phyloP scores from a whole-genome alignment of 2,329 filamentous ascomycete genomes.

The Myriosclerotinia curreyana region DNA sequence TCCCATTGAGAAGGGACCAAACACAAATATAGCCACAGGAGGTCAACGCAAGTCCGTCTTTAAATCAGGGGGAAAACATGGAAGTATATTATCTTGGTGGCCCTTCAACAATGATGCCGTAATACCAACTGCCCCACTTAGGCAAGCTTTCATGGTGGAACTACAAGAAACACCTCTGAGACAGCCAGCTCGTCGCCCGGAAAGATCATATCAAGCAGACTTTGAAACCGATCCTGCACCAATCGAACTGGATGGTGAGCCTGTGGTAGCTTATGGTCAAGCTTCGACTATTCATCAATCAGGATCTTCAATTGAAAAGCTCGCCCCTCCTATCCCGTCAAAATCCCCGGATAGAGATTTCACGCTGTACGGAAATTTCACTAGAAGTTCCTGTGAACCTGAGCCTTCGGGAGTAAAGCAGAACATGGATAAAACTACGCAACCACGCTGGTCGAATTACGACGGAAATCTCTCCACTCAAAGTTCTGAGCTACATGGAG shows the following conservation, averaged over 20 bases:
- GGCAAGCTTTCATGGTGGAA: no score
- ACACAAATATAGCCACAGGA: neutral
- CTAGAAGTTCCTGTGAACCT: neutral
- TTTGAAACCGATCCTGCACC: neutral
- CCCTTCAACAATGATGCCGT: no score
- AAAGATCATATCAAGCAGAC: neutral
- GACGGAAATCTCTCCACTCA: neutral
- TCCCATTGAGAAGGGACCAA: no score
- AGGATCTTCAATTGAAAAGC: neutral
- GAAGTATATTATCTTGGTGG: no score
- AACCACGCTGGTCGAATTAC: neutral
- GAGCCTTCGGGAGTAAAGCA: no score
- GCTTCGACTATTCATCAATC: no score
- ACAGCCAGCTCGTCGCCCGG: no score
- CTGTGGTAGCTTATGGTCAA: neutral
- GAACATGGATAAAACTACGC: neutral
- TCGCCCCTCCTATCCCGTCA: neutral
- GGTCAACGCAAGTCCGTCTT: no score
- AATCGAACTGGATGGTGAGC: neutral
- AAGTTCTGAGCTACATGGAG: conserved; percentile 1
- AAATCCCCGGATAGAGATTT: neutral
- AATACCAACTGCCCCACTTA: no score
- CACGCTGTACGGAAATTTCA: neutral
- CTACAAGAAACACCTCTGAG: no score
- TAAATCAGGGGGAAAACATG: no score